phyloP scores from a whole-genome alignment of 352 stramenopile species.

The Pythium chondricola region DNA sequence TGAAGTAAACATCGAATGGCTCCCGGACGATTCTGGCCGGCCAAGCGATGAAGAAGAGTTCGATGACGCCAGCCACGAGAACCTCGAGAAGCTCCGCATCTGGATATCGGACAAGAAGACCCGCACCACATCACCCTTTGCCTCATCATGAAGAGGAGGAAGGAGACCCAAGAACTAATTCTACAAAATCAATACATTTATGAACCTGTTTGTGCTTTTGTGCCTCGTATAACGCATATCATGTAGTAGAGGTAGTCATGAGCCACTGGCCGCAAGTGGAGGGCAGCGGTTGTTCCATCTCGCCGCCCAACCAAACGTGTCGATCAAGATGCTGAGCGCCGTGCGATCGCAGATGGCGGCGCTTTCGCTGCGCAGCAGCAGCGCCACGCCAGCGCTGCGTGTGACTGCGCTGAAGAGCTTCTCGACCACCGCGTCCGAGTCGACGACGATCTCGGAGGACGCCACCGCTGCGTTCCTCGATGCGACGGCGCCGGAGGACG shows the following conservation, averaged over 20 bases:
- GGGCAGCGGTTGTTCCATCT: not conserved
- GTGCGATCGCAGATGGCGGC: slow-evolving; percentile 49
- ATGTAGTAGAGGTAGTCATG: not conserved
- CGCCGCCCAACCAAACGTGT: not conserved
- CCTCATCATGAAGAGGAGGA: slow-evolving; percentile 9
- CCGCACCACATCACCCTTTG: slow-evolving; percentile 70
- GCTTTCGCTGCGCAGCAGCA: slow-evolving; percentile 50
- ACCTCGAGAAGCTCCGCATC: slow-evolving; percentile 78
- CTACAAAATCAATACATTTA: not conserved
- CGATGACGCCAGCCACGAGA: slow-evolving; percentile 21
- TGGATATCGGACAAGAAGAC: slow-evolving; percentile 86
- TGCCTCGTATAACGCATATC: not conserved
- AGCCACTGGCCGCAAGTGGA: not conserved
- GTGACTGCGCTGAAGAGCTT: slow-evolving; percentile 19
- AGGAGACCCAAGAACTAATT: not conserved
- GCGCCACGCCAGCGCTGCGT: slow-evolving; percentile 17
- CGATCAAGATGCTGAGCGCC: slow-evolving; percentile 40
- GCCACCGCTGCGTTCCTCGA: slow-evolving; percentile 56
- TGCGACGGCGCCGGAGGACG: slow-evolving; percentile 43
- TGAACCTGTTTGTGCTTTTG: not conserved
- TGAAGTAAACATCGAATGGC: slow-evolving; percentile 81
- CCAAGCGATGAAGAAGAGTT: slow-evolving; percentile 22
- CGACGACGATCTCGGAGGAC: slow-evolving; percentile 23
- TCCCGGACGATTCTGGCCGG: slow-evolving; percentile 47
- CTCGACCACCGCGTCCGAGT: slow-evolving; percentile 27